Evolutionary conservation across 2,329 filamentous ascomycete species (phyloP), one percentile per base, ranked within the genome.

Genomic region (Penicillium sp.): DNA sequence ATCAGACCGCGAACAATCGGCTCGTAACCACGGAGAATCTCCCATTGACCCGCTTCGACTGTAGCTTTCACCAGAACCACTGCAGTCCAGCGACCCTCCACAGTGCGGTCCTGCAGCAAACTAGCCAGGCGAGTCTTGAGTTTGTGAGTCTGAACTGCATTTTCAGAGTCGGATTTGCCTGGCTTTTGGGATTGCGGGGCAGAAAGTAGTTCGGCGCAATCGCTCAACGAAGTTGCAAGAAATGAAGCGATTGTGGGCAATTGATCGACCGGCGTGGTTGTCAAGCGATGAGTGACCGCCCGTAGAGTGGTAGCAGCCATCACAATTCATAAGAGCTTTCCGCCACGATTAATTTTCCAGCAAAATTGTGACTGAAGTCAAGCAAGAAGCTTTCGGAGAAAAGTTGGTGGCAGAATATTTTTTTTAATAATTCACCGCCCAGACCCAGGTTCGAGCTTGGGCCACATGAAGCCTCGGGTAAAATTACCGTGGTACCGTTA

Each of bases 21-120:
- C 63, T 86, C 85, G 31, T 83, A 84, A 48, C 84, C 85, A 57
- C 86, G 85, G 53, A 96, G 78, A 52, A 88, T 84, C 66, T 95
- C 90, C 85, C 88, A 90, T 42, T 90, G 90, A 23, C 91, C 91
- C 38, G 88, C 84, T 64, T 96, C 92, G 41, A 96, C 78, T 4
- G 86, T 78, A 4, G 88, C 83, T 74, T 96, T 96, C 70, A 91
- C 82, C 45, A 96, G 74, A 15, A 88, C 85, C 41, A 89, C 83
- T 6, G 87, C 91, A 16, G 86, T 82, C 75, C 93, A 95, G 64
- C 90, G 84, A 41, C 87, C 89, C 62, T 91, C 84, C 2, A 83
- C 69, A 44, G 77, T 89, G 53, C 86, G 86, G 51, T 93, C 90
- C 67, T 89, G 88, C 31, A 96, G 76, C 13, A 96, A 78, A 12